Evolutionary conservation across 108 stramenopile species (phyloP), one percentile per base, ranked within the genome.

Genomic region (Cyclostephanos tholiformis): DNA sequence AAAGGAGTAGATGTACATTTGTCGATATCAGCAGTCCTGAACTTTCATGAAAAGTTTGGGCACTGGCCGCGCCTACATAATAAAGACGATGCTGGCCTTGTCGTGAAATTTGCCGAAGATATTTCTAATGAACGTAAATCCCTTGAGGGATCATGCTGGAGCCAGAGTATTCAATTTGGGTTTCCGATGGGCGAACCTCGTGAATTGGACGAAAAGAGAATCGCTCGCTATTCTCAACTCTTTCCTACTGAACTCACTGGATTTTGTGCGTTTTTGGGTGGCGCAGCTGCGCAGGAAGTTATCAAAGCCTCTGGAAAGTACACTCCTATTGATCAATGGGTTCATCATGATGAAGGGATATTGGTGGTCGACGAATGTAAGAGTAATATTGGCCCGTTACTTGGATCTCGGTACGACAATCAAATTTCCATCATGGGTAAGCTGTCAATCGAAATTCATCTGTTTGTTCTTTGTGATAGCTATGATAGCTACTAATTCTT

Each of bases 221-320:
- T 94, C 32, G 50, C 51, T 23, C 73, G 71, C 38, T 85, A 87
- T 67, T 88, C 91, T 20, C 74, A 76, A 36, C 76, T 83, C 46
- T 88, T 89, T 67, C 68, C 64, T 0, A 82, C 80, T 4, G 87
- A 89, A 59, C 64, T 90, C 43, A 87, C 91, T 66, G 90, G 91
- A 8, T 73, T 94, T 60, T 82, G 87, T 46, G 88, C 89, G 9
- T 94, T 92, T 75, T 77, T 92, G 53, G 95, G 95, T 19, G 95
- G 95, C 38, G 91, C 92, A 0, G 89, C 88, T 35, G 95, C 95
- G 6, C 95, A 95, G 77, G 95, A 95, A 67, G 90, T 94, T 6
- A 92, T 95, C 61, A 95, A 95, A 76, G 72, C 82, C 20, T 87
- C 88, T 14, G 95, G 95, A 14, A 94, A 94, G 73, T 95, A 84